Conservation (phyloP, 371 early-diverging fungal species). For the Capniomyces stellatus region DNA sequence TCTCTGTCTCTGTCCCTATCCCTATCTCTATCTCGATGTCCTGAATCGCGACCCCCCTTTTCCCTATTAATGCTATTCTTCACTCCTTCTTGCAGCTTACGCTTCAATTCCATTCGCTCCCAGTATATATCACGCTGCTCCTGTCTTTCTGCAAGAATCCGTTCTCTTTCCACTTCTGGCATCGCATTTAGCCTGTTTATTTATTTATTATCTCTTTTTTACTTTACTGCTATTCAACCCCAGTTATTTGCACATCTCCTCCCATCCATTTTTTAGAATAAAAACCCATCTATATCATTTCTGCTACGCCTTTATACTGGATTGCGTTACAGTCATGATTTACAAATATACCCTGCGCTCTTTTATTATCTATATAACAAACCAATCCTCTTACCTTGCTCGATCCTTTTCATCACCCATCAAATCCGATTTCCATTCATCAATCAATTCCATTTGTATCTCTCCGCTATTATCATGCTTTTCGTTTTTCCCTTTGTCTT, state of each 20-base stretch:
- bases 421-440: constrained; percentile 55
- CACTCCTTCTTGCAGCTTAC: constrained; percentile 12
- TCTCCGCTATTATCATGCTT: too few relatives aligned
- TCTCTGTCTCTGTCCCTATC: constrained; percentile 5
- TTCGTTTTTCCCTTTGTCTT: constrained; percentile 6
- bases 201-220: too few relatives aligned
- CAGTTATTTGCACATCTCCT: too few relatives aligned
- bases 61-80: background rate
- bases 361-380: too few relatives aligned
- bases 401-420: constrained; percentile 63
- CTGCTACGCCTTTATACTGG: too few relatives aligned
- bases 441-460: too few relatives aligned
- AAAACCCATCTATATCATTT: too few relatives aligned
- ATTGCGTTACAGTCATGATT: too few relatives aligned
- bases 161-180: constrained; percentile 57
- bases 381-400: constrained; percentile 1
- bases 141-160: constrained; percentile 53
- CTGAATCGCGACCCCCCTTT: background rate
- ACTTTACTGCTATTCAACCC: too few relatives aligned
- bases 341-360: too few relatives aligned
- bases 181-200: constrained; percentile 39
- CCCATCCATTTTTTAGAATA: too few relatives aligned
- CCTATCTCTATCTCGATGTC: constrained; percentile 19
- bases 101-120: constrained; percentile 27
- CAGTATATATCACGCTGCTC: constrained; percentile 29